Evolutionary conservation across 176 grass and related monocot species (phyloP).

Genomic region (Hyparrhenia diplandra): DNA sequence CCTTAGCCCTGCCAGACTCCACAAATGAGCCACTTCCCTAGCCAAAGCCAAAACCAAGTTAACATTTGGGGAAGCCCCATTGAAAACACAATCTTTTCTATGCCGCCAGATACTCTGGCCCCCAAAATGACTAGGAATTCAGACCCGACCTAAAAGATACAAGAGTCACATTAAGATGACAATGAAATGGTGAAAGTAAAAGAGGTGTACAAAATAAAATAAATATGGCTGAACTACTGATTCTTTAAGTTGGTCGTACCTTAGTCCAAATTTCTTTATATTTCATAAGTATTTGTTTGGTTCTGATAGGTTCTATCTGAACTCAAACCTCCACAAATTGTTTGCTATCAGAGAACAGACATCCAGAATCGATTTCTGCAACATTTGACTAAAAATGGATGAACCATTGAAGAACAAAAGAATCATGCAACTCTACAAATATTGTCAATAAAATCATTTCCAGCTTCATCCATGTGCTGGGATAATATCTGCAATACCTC

Average conservation of each 20-base stretch:
- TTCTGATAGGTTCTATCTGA: not conserved
- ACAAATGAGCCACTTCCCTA: too few relatives aligned
- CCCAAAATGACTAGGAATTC: too few relatives aligned
- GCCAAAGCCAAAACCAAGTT: too few relatives aligned
- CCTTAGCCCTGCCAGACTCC: too few relatives aligned
- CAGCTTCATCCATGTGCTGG: conserved; percentile 46
- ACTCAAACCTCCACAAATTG: not conserved
- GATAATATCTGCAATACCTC: conserved; percentile 38
- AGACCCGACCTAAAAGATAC: too few relatives aligned
- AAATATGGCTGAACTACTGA: not conserved
- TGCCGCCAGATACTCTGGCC: too few relatives aligned
- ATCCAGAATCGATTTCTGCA: not conserved
- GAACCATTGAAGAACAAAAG: conserved; percentile 2
- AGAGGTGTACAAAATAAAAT: not conserved
- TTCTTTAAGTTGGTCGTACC: not conserved
- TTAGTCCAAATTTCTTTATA: not conserved
- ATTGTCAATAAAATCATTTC: not conserved
- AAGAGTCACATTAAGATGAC: too few relatives aligned
- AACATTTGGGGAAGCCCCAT: too few relatives aligned
- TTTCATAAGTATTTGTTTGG: conserved; percentile 6
- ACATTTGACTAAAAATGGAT: not conserved
- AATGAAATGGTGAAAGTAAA: not conserved
- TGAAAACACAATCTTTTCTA: too few relatives aligned
- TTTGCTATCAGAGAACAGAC: not conserved
- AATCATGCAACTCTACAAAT: conserved; percentile 13